A percentile compares a stretch with the other conserved stretches of the same genome.
phyloP scores from a whole-genome alignment of 1,284 basidiomycete species.

The Tetrapyrgos nigripes region DNA sequence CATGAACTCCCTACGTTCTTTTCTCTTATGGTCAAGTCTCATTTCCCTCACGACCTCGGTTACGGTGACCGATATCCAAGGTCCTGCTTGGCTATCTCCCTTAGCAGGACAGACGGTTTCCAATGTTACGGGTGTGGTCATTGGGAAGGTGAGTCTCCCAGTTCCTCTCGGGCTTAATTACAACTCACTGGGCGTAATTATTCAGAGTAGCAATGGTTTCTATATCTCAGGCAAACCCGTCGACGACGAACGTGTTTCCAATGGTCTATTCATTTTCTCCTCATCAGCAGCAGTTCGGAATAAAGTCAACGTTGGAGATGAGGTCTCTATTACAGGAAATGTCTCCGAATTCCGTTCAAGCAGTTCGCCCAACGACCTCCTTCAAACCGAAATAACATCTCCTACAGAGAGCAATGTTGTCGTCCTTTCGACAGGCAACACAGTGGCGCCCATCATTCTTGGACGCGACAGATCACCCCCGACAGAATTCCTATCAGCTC shows the following conservation, averaged over 20 bases:
- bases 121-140: slow-evolving; percentile 58
- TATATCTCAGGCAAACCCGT: slow-evolving; percentile 57
- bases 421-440: slow-evolving; percentile 53
- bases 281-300: slow-evolving; percentile 42
- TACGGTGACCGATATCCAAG: slow-evolving; percentile 61
- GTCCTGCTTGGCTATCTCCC: slow-evolving; percentile 56
- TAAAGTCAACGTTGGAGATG: slow-evolving; percentile 55
- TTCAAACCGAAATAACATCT: slow-evolving; percentile 55
- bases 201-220: slow-evolving; percentile 55
- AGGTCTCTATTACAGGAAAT: slow-evolving; percentile 51
- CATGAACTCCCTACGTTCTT: slow-evolving; percentile 37
- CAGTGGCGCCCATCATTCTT: slow-evolving; percentile 55
- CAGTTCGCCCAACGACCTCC: slow-evolving; percentile 51
- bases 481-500: slow-evolving; percentile 51
- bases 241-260: slow-evolving; percentile 54
- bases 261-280: slow-evolving; percentile 60
- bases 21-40: slow-evolving; percentile 26
- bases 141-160: slow-evolving; percentile 51
- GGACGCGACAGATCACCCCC: slow-evolving; percentile 63
- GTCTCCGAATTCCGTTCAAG: slow-evolving; percentile 59
- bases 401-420: slow-evolving; percentile 53
- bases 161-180: not conserved
- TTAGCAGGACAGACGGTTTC: slow-evolving; percentile 52
- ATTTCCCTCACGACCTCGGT: slow-evolving; percentile 34
- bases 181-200: not conserved